Percentiles rank a stretch among this genome's conserved stretches.
phyloP scores from a whole-genome alignment of 2,329 filamentous ascomycete genomes.

The Endoconidiophora polonica region DNA sequence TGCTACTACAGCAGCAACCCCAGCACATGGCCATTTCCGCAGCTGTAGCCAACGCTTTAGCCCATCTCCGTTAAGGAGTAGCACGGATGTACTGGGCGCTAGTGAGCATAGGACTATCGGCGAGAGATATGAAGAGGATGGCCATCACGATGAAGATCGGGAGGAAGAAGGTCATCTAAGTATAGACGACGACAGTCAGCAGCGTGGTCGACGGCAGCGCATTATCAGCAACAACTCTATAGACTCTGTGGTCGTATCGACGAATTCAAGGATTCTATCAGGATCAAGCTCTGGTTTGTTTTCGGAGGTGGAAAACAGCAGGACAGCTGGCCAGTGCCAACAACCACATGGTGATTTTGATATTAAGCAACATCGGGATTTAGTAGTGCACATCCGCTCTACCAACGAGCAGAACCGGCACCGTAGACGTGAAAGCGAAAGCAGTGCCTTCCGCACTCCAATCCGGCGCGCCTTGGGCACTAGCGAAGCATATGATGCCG shows the following conservation, averaged over 20 bases:
- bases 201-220: background rate
- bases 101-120: background rate
- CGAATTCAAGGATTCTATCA: no score
- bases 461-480: slow-evolving; percentile 11
- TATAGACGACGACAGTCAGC: background rate
- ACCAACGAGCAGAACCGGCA: slow-evolving; percentile 5
- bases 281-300: no score
- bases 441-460: slow-evolving; percentile 3
- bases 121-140: background rate
- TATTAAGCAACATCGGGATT: background rate
- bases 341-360: no score
- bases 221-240: no score
- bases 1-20: background rate
- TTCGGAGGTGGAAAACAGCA: no score
- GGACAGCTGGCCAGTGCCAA: no score
- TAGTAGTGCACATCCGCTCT: slow-evolving; percentile 2
- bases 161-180: background rate
- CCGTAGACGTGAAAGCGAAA: slow-evolving; percentile 6
- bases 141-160: background rate
- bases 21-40: slow-evolving; percentile 4
- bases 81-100: slow-evolving; percentile 1
- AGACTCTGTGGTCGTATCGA: no score
- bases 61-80: slow-evolving; percentile 8
- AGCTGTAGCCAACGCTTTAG: slow-evolving; percentile 9
- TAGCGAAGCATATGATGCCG: slow-evolving; percentile 12